Evolutionary conservation across 108 stramenopile species (phyloP), one percentile per base, ranked within the genome.

Genomic region (Cylindrotheca fusiformis): DNA sequence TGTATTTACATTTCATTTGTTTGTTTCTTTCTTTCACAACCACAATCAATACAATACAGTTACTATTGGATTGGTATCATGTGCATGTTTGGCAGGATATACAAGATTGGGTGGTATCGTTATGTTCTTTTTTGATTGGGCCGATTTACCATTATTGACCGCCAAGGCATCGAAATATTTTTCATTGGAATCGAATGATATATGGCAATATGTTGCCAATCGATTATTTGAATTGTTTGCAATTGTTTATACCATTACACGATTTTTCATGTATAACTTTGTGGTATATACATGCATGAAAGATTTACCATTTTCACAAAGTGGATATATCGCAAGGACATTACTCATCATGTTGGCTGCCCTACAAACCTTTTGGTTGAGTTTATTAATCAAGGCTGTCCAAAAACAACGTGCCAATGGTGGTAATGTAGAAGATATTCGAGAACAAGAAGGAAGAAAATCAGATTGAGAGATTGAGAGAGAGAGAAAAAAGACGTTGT

Each of bases 61-160:
- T 1, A 82, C 77, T 1, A 46, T 77, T 1, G 49, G 66, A 20
- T 52, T 82, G 31, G 74, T 82, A 21, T 46, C 61, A 36, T 47
- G 73, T 2, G 65, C 72, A 4, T 74, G 54, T n/a, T 26, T 32
- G 12, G 55, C 53, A 10, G 65, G 60, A 27, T 30, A 46, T 54
- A 65, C 60, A 33, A 69, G 77, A 30, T 49, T 77, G 14, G 81
- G 74, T 27, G 68, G 74, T 26, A 62, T 77, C 33, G 61, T 82
- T 50, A 82, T 82, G 81, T 71, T 78, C 48, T 72, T 78, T 36
- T 60, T 78, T 25, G 81, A 82, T 54, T 66, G 72, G 59, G 77
- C 71, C 27, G 81, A 82, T 55, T 33, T 68, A 17, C 70, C 67
- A 12, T 30, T 82, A 46, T 68, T 78, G 71, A 24, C 52, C 36